phyloP scores from a whole-genome alignment of 768 basidiomycete genomes.

The Podaxis rugospora region DNA sequence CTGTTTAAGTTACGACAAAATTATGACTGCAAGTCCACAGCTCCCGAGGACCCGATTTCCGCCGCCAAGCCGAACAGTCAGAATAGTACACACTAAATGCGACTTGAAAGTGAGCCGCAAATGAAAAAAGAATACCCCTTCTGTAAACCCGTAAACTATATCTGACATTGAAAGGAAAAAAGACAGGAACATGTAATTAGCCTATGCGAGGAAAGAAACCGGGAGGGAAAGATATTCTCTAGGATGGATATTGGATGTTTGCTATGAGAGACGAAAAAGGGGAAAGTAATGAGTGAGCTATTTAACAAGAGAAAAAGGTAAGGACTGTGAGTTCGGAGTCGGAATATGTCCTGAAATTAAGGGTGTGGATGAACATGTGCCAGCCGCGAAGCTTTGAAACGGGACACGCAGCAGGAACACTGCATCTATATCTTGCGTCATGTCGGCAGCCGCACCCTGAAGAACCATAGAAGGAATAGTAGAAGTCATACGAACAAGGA shows the following conservation, averaged over 20 bases:
- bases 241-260: neutral
- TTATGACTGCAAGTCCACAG: no score
- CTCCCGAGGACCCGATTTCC: no score
- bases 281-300: neutral
- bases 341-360: neutral
- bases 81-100: no score
- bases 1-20: no score
- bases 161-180: neutral
- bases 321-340: neutral
- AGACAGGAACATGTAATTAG: neutral
- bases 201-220: neutral
- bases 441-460: neutral
- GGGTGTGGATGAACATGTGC: neutral
- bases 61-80: no score
- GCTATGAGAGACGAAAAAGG: no score
- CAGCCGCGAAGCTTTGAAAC: neutral
- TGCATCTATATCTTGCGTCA: neutral
- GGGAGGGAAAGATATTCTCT: neutral
- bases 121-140: no score
- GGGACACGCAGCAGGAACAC: neutral
- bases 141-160: no score
- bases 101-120: no score
- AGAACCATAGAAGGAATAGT: neutral
- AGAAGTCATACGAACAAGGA: neutral
- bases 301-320: neutral